These are phyloP conservation scores for Ottelia alismoides DNA, from an alignment of 106 monocot genomes.

Conservation along the genomic window DNA sequence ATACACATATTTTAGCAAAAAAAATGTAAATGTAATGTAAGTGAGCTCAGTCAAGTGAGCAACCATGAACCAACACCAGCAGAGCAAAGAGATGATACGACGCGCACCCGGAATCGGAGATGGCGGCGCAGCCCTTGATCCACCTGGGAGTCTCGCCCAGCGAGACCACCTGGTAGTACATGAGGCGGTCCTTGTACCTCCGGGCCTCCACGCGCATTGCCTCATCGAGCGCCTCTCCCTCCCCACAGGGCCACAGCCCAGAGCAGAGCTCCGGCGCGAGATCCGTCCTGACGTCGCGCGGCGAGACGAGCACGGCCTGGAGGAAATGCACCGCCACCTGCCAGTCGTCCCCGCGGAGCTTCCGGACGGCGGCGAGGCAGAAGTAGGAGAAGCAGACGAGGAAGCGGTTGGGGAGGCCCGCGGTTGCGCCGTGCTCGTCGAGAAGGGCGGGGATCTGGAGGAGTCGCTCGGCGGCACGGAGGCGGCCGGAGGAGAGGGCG, in stretches of 20 bases:
- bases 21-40: no score
- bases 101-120: not conserved
- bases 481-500: conserved; percentile 31
- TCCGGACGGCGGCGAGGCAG: conserved; percentile 53
- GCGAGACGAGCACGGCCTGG: conserved; percentile 63
- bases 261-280: conserved; percentile 41
- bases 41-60: no score
- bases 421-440: conserved; percentile 57
- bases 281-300: conserved; percentile 31
- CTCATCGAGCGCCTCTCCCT: conserved; percentile 29
- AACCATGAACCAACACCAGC: no score
- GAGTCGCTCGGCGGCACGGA: conserved; percentile 43
- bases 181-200: conserved; percentile 89
- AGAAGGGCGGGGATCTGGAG: conserved; percentile 79
- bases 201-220: conserved; percentile 44
- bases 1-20: no score
- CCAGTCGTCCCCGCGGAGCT: conserved; percentile 69
- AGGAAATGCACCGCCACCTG: conserved; percentile 85
- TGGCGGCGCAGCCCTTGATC: conserved; percentile 1
- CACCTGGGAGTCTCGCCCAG: conserved; percentile 34
- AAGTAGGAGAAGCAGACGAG: conserved; percentile 83
- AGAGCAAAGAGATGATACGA: no score
- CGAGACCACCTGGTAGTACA: conserved; percentile 85
- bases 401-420: conserved; percentile 55
- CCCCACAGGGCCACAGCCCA: conserved; percentile 27